Evolutionary conservation across 2,329 filamentous ascomycete species (phyloP).

Genomic region (Venturia nashicola): DNA sequence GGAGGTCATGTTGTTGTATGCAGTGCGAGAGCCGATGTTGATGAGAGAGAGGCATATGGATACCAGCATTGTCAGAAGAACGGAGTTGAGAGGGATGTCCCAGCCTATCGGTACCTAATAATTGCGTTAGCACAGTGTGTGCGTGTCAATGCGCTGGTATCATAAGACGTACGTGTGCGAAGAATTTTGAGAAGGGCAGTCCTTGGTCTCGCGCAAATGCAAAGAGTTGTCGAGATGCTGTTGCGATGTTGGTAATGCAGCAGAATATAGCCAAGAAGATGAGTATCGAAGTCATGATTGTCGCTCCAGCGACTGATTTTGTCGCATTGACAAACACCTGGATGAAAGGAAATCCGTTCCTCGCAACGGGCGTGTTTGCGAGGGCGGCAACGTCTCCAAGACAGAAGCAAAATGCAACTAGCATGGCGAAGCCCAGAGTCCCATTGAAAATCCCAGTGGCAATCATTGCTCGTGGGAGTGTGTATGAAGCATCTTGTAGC

Average conservation of each 20-base stretch:
- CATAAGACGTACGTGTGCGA: conserved; percentile 7
- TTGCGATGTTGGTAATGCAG: conserved; percentile 24
- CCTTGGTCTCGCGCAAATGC: conserved; percentile 31
- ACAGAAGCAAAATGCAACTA: conserved; percentile 19
- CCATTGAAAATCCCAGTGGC: conserved; percentile 19
- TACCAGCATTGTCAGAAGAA: conserved; percentile 32
- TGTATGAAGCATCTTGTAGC: conserved; percentile 17
- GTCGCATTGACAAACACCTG: conserved; percentile 25
- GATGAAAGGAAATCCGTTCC: conserved; percentile 20
- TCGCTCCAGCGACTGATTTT: conserved; percentile 19
- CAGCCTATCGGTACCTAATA: conserved; percentile 10
- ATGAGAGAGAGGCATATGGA: conserved; percentile 36
- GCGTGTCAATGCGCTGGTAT: neutral
- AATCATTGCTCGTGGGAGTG: conserved; percentile 20
- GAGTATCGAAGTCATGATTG: conserved; percentile 20
- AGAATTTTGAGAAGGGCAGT: conserved; percentile 19
- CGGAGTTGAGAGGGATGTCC: conserved; percentile 34
- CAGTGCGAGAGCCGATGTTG: conserved; percentile 37
- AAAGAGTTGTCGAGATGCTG: conserved; percentile 26
- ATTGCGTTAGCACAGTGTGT: neutral
- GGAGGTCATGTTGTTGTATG: conserved; percentile 32
- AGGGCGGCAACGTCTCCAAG: conserved; percentile 16
- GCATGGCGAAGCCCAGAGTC: conserved; percentile 17
- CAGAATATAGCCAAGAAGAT: conserved; percentile 20
- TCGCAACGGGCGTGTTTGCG: conserved; percentile 13